Evolutionary conservation across 768 basidiomycete species (phyloP), one percentile per base, ranked within the genome.

Genomic region (Leucocoprinus leucothites): DNA sequence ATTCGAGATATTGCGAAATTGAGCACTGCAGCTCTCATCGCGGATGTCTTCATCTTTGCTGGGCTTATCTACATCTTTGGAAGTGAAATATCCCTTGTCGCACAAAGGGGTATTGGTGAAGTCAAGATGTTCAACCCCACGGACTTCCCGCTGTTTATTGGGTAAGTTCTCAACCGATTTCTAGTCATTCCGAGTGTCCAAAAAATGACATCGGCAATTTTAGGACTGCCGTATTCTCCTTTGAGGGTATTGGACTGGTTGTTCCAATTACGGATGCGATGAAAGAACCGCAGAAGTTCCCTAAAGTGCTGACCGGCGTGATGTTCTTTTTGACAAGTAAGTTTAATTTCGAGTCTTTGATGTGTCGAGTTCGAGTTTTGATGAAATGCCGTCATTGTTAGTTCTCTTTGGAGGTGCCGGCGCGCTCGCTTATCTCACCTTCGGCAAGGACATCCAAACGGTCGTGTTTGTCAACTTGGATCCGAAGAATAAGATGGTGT

Each of bases 241-340:
- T 98, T 63, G 96, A 99, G 70, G 96, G 96, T 8, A 93, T 99
- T 61, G 97, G 96, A 46, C 74, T 98, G 71, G 87, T 99, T 59
- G 91, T 99, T 58, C 97, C 97, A 18, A 97, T 99, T 64, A 93
- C 92, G 11, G 95, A 99, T 66, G 86, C 95, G 4, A 99, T 99
- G 97, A 81, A 82, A 22, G 94, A 98, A 66, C 97, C 96, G 1
- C 85, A 82, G 64, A 94, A 93, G 71, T 97, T 98, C 80, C 94
- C 96, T 3, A 74, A 70, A 46, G 92, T 88, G 3, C 71, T 99
- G 45, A 90, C 91, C 8, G 89, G 87, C 9, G 95, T 98, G 54
- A 98, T 98, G 94, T 63, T 87, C n/a, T 85, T 86, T 69, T 77
- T 94, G 21, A 80, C 86, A 21, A 65, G 90, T 90, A 66, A 49